These are phyloP conservation scores for Typha latifolia DNA, from an alignment of 176 grass and related monocot genomes.

Conservation along the genomic window DNA sequence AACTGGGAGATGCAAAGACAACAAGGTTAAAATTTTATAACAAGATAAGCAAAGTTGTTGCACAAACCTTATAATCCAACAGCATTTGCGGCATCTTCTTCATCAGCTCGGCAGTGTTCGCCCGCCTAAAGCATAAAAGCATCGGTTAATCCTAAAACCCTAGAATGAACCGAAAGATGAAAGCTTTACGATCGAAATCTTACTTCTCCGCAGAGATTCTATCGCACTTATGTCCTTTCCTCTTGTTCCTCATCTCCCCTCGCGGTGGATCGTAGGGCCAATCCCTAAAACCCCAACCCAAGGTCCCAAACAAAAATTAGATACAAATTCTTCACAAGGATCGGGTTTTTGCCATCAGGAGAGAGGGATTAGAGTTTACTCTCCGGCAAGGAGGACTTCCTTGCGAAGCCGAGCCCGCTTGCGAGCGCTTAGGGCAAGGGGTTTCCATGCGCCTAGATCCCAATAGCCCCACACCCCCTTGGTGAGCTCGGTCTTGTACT, in stretches of 20 bases:
- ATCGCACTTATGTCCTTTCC: constrained; percentile 49
- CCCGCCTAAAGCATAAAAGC: constrained; percentile 26
- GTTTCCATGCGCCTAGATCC: constrained; percentile 93
- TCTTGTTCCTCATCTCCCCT: constrained; percentile 35
- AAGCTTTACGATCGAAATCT: not conserved
- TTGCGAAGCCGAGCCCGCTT: constrained; percentile 75
- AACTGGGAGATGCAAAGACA: not conserved
- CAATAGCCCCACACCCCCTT: constrained; percentile 88
- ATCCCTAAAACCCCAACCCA: constrained; percentile 14
- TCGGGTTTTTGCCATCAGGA: not conserved
- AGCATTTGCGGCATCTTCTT: constrained; percentile 71
- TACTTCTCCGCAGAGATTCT: constrained; percentile 42
- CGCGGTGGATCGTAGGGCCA: constrained; percentile 40
- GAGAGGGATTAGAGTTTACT: constrained; percentile 9
- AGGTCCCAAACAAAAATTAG: not conserved
- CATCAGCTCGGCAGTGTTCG: constrained; percentile 49
- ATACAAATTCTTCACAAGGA: not conserved
- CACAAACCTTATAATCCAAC: constrained; percentile 64
- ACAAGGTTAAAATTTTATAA: not conserved
- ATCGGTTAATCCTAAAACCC: not conserved
- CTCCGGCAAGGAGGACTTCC: constrained; percentile 73
- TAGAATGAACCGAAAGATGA: not conserved
- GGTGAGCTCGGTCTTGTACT: constrained; percentile 47
- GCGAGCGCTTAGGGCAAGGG: constrained; percentile 60
- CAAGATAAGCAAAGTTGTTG: not conserved